phyloP scores from a whole-genome alignment of 306 rosid genomes.

The Prunus salicina region DNA sequence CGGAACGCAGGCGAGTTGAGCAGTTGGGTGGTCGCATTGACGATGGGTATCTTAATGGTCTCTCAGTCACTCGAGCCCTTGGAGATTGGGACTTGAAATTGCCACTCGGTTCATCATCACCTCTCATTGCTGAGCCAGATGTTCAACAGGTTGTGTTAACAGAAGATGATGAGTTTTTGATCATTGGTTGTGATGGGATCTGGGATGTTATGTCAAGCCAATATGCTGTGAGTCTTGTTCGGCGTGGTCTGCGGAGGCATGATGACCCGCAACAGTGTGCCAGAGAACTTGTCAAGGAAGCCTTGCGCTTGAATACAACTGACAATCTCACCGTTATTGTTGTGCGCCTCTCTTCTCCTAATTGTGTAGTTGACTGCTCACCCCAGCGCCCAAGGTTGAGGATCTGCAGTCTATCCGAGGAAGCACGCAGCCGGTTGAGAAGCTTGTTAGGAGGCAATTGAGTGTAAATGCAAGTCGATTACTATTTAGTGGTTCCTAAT shows the following conservation, averaged over 20 bases:
- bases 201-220: slow-evolving; percentile 93
- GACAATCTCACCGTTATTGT: slow-evolving; percentile 89
- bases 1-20: slow-evolving; percentile 68
- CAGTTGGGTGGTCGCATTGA: slow-evolving; percentile 54
- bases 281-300: slow-evolving; percentile 70
- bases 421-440: slow-evolving; percentile 51
- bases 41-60: slow-evolving; percentile 65
- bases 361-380: slow-evolving; percentile 33
- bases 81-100: slow-evolving; percentile 85
- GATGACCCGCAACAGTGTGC: slow-evolving; percentile 81
- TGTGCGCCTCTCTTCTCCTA: slow-evolving; percentile 60
- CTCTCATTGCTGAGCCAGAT: slow-evolving; percentile 87
- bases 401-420: slow-evolving; percentile 54
- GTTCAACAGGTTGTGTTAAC: slow-evolving; percentile 56
- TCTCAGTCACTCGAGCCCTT: slow-evolving; percentile 79
- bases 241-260: slow-evolving; percentile 78
- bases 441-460: slow-evolving; percentile 60
- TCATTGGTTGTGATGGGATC: slow-evolving; percentile 85
- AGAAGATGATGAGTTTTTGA: slow-evolving; percentile 80
- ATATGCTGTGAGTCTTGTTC: slow-evolving; percentile 78
- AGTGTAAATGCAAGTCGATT: slow-evolving; percentile 30
- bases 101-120: slow-evolving; percentile 67
- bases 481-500: slow-evolving; percentile 22
- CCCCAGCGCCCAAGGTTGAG: slow-evolving; percentile 57
- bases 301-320: slow-evolving; percentile 57